phyloP scores from a whole-genome alignment of 768 basidiomycete species.

The Tylopilus vinaceipallidus region DNA sequence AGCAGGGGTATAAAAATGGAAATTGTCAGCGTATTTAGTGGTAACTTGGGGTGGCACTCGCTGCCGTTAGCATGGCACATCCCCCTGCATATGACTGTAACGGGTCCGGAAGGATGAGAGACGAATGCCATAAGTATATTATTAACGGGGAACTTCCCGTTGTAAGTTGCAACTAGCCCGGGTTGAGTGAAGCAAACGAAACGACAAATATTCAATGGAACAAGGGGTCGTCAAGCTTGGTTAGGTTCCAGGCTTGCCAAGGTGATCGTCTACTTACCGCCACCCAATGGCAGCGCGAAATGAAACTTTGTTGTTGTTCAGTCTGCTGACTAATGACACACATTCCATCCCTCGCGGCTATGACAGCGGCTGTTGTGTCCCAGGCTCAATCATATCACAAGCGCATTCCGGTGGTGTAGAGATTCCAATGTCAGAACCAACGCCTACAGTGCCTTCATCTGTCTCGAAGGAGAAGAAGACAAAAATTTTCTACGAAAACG shows the following conservation, averaged over 20 bases:
- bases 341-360: background rate
- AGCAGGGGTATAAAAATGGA: conserved; percentile 21
- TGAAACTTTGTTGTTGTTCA: conserved; percentile 13
- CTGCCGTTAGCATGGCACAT: conserved; percentile 25
- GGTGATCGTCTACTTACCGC: conserved; percentile 18
- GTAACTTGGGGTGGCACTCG: conserved; percentile 13
- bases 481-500: conserved; percentile 33
- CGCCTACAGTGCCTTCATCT: conserved; percentile 20
- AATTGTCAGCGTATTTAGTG: conserved; percentile 14
- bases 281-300: conserved; percentile 5
- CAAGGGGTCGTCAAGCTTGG: conserved; percentile 17
- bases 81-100: conserved; percentile 37
- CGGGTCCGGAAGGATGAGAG: conserved; percentile 22
- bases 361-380: conserved; percentile 4
- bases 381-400: conserved; percentile 21
- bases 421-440: conserved; percentile 27
- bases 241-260: conserved; percentile 15
- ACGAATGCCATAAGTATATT: conserved; percentile 31
- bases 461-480: conserved; percentile 26
- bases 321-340: conserved; percentile 23
- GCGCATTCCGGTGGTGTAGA: conserved; percentile 6
- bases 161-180: conserved; percentile 7
- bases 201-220: conserved; percentile 10
- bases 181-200: conserved; percentile 10
- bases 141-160: conserved; percentile 28